Evolutionary conservation across 2,329 filamentous ascomycete genomes (phyloP).

Genomic region (Ambrosiella cleistominuta): DNA sequence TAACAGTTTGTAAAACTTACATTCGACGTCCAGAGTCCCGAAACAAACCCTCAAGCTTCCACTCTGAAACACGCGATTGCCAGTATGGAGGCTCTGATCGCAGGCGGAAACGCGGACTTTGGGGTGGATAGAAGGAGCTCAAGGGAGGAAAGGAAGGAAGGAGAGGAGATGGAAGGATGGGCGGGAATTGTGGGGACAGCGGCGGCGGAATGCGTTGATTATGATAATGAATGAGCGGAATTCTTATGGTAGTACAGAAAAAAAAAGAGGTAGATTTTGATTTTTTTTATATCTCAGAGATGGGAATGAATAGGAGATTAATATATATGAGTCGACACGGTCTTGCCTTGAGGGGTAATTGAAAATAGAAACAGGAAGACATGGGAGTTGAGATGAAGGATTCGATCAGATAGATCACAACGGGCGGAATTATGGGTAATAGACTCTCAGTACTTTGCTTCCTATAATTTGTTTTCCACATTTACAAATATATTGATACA

Average conservation of each 20-base stretch:
- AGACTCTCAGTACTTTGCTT: too few relatives aligned
- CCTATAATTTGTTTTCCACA: background rate
- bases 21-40: too few relatives aligned
- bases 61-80: background rate
- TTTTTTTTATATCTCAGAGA: background rate
- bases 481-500: background rate
- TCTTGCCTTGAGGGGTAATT: background rate
- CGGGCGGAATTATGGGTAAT: background rate
- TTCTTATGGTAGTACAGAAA: background rate
- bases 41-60: too few relatives aligned
- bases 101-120: background rate
- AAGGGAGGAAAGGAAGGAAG: background rate
- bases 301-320: background rate
- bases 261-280: background rate
- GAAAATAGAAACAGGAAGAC: background rate
- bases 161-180: background rate
- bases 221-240: background rate
- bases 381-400: background rate
- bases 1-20: too few relatives aligned
- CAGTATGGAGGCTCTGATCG: background rate
- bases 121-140: background rate
- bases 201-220: background rate
- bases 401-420: background rate
- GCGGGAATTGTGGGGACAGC: background rate
- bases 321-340: too few relatives aligned